Conservation (phyloP, 176 grass and related monocot genomes). For the Sorghum bicolor region DNA sequence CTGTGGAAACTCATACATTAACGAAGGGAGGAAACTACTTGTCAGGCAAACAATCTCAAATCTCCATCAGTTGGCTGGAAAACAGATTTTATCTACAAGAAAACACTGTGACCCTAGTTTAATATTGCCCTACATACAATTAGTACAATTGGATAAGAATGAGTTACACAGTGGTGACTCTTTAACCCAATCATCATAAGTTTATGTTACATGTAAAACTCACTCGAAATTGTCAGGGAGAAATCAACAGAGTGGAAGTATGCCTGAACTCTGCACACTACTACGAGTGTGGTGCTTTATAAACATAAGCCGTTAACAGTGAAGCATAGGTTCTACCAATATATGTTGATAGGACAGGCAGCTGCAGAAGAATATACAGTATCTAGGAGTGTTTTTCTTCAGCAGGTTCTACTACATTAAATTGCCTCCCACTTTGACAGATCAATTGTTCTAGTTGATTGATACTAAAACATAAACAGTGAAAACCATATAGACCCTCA, state of each 20-base stretch:
- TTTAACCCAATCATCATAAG: background rate
- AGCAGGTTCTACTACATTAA: background rate
- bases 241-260: background rate
- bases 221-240: background rate
- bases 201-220: background rate
- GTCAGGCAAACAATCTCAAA: background rate
- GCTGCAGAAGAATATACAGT: background rate
- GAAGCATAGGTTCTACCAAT: background rate
- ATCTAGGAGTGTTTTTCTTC: background rate
- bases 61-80: background rate
- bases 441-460: background rate
- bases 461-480: background rate
- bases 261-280: background rate
- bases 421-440: background rate
- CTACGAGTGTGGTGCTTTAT: background rate
- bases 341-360: background rate
- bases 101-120: background rate
- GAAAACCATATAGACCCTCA: background rate
- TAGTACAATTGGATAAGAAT: background rate
- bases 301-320: background rate
- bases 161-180: background rate
- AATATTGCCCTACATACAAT: background rate
- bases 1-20: background rate
- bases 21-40: background rate
- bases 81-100: background rate